These are phyloP conservation scores for Hirschfeldia incana DNA, from an alignment of 345 rosid genomes.

Conservation along the genomic window DNA sequence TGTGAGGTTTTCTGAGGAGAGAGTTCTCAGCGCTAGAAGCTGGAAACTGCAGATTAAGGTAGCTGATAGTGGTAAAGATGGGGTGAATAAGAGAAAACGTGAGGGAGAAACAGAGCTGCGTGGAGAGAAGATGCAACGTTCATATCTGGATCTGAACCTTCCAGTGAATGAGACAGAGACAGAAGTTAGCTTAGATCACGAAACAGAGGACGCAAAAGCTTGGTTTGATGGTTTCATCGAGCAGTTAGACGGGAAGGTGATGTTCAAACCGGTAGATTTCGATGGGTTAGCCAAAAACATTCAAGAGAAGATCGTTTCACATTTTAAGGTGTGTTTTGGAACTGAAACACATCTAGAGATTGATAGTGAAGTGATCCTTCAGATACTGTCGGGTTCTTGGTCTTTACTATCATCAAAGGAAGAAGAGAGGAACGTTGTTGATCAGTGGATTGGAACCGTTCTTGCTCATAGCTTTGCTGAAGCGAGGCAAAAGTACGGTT, in stretches of 20 bases:
- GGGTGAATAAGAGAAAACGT: constrained; percentile 33
- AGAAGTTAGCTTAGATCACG: background rate
- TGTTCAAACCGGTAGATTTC: constrained; percentile 59
- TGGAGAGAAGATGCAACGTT: constrained; percentile 38
- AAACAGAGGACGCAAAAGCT: constrained; percentile 43
- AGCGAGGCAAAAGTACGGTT: constrained; percentile 38
- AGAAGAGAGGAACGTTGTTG: constrained; percentile 40
- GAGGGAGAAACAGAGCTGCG: constrained; percentile 36
- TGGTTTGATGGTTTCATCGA: constrained; percentile 57
- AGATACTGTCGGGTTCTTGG: constrained; percentile 60
- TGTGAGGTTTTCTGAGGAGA: constrained; percentile 49
- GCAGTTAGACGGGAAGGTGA: constrained; percentile 50
- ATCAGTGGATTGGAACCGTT: constrained; percentile 56
- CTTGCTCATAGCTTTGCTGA: constrained; percentile 49
- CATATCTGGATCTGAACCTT: constrained; percentile 63
- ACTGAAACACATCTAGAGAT: constrained; percentile 46
- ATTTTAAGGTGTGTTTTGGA: constrained; percentile 45
- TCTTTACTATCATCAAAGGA: constrained; percentile 12
- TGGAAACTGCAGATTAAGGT: constrained; percentile 53
- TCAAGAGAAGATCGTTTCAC: constrained; percentile 33
- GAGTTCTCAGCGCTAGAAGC: constrained; percentile 50
- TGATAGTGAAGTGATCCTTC: constrained; percentile 50
- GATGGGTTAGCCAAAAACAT: constrained; percentile 52
- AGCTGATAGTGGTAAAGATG: background rate
- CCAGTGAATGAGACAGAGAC: constrained; percentile 52